Percentiles rank a stretch among this genome's conserved stretches.
Conservation (phyloP, 2,329 filamentous ascomycete species). For the Leptographium galeiforme region DNA sequence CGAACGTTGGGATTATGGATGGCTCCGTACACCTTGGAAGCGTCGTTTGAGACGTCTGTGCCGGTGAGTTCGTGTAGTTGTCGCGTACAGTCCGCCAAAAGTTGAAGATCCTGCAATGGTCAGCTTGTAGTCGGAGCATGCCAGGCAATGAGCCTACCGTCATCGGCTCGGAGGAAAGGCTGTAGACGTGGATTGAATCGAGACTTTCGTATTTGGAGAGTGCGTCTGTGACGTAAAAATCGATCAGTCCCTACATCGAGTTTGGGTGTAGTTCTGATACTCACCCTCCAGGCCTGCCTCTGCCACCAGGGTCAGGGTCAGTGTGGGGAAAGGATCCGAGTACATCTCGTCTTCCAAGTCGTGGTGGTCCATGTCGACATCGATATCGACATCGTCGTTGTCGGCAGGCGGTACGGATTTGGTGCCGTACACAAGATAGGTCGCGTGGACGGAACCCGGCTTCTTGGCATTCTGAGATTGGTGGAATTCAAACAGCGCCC, state of each 20-base stretch:
- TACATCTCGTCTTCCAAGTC: constrained; percentile 38
- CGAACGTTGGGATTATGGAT: constrained; percentile 61
- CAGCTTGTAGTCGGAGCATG: background rate
- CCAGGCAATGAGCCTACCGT: constrained; percentile 31
- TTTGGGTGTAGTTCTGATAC: constrained; percentile 3
- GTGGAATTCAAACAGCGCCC: constrained; percentile 81
- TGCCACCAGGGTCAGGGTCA: constrained; percentile 51
- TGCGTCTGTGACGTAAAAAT: constrained; percentile 38
- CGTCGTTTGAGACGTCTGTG: constrained; percentile 44
- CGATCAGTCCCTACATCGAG: background rate
- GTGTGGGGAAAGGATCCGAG: constrained; percentile 37
- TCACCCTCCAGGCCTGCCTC: constrained; percentile 62
- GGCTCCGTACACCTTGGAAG: constrained; percentile 52
- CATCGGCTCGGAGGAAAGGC: constrained; percentile 56
- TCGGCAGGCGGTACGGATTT: constrained; percentile 25
- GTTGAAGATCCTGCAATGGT: constrained; percentile 41
- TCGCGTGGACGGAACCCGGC: constrained; percentile 67
- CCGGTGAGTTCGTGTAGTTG: constrained; percentile 43
- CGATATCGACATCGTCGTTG: constrained; percentile 42
- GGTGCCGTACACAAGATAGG: constrained; percentile 73
- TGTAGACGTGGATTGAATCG: constrained; percentile 75
- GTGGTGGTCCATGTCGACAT: constrained; percentile 58
- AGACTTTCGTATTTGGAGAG: constrained; percentile 60
- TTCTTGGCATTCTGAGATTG: constrained; percentile 62
- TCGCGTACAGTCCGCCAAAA: constrained; percentile 56